These are phyloP conservation scores for Ammopiptanthus mongolicus DNA, from an alignment of 306 rosid species.

Conservation along the genomic window DNA sequence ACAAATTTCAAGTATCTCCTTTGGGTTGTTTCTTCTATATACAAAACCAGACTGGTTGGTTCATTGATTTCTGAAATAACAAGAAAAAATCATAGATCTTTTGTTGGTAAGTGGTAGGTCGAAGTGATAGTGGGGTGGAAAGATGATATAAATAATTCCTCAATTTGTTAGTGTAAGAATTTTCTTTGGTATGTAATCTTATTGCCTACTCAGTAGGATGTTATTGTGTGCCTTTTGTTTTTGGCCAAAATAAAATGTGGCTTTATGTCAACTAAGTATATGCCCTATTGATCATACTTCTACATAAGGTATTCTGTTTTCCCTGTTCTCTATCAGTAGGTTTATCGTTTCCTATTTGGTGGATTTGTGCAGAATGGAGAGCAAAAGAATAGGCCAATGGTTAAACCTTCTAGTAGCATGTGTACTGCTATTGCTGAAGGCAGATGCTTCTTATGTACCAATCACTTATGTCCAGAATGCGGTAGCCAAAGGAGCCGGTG, in stretches of 20 bases:
- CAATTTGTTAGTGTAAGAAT: neutral
- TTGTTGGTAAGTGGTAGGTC: neutral
- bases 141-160: neutral
- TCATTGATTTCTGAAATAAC: constrained; percentile 4
- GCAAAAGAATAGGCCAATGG: constrained; percentile 38
- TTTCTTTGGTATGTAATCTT: neutral
- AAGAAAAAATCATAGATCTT: neutral
- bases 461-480: constrained; percentile 63
- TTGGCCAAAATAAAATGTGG: neutral
- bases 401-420: constrained; percentile 38
- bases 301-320: neutral
- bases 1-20: neutral
- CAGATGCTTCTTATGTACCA: constrained; percentile 53
- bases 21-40: neutral
- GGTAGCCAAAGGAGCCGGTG: constrained; percentile 84
- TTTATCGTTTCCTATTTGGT: neutral
- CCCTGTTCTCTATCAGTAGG: neutral
- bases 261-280: neutral
- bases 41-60: neutral
- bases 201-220: neutral
- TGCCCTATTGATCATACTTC: neutral
- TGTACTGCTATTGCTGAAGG: constrained; percentile 34
- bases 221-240: neutral
- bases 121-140: neutral
- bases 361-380: constrained; percentile 57